Evolutionary conservation across 108 stramenopile genomes (phyloP).

Genomic region (Nannochloropsis granulata): DNA sequence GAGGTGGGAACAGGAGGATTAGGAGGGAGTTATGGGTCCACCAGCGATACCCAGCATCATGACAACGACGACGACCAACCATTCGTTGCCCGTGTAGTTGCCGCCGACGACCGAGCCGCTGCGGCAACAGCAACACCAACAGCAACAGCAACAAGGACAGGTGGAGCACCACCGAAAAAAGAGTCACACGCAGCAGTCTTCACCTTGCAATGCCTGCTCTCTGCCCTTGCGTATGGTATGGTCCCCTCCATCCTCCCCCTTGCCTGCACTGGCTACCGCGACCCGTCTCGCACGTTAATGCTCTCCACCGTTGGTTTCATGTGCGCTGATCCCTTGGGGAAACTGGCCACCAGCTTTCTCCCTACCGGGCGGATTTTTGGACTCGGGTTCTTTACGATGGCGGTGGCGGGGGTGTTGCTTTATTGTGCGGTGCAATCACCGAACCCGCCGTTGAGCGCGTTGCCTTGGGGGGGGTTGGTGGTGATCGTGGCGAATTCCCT

Average conservation of each 20-base stretch:
- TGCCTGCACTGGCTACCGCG: neutral
- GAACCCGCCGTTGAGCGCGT: neutral
- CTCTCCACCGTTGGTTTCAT: neutral
- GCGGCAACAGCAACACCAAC: neutral
- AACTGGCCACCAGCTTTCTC: neutral
- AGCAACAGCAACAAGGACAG: neutral
- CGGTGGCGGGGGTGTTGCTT: neutral
- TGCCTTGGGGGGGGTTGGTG: neutral
- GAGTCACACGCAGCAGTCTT: neutral
- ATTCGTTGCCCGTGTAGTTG: neutral
- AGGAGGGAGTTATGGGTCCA: neutral
- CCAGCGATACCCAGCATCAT: neutral
- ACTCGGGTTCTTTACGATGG: neutral
- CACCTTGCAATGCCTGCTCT: neutral
- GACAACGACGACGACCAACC: neutral
- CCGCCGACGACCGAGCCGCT: neutral
- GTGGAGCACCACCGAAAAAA: neutral
- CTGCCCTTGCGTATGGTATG: neutral
- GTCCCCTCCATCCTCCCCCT: neutral
- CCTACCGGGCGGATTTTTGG: neutral
- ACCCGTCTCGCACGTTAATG: neutral
- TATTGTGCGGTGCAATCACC: neutral
- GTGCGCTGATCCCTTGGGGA: neutral
- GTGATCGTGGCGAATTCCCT: neutral
- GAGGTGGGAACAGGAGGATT: neutral